A percentile compares a stretch with the other conserved stretches of the same genome.
These are phyloP conservation scores for Erigeron canadensis DNA, from an alignment of 129 eudicot species.

Conservation along the genomic window DNA sequence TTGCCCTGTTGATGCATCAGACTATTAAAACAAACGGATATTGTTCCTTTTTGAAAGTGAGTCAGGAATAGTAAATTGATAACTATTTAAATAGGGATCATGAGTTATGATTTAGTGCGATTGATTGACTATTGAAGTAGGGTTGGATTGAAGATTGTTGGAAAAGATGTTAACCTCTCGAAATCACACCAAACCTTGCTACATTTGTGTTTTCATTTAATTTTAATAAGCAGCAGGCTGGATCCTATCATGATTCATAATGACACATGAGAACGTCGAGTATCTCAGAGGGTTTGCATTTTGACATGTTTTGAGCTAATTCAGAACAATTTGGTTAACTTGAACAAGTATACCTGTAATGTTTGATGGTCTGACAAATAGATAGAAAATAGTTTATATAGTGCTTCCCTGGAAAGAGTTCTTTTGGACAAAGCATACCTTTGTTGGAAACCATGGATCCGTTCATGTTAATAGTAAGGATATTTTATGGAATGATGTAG, in stretches of 20 bases:
- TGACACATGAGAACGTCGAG: background rate
- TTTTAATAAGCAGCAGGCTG: too few species aligned
- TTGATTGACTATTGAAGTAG: background rate
- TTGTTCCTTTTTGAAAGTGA: slow-evolving; percentile 8
- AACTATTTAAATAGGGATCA: background rate
- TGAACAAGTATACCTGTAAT: background rate
- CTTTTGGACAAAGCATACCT: background rate
- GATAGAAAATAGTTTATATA: background rate
- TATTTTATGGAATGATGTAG: background rate
- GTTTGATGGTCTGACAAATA: background rate
- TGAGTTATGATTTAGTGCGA: background rate
- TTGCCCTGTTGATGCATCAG: background rate
- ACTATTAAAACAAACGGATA: background rate
- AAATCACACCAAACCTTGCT: too few species aligned
- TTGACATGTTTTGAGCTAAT: slow-evolving; percentile 13
- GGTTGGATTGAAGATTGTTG: too few species aligned
- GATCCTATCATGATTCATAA: background rate
- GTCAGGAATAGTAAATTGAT: background rate
- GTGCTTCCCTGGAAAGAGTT: background rate
- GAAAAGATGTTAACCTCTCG: too few species aligned
- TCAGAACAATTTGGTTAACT: slow-evolving; percentile 12
- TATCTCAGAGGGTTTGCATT: background rate
- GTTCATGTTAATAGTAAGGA: background rate
- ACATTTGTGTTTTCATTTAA: too few species aligned
- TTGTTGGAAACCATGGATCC: background rate